A percentile compares a stretch with the other conserved stretches of the same genome.
phyloP scores from a whole-genome alignment of 116 monocot genomes.

The Papilionanthe hybrid region DNA sequence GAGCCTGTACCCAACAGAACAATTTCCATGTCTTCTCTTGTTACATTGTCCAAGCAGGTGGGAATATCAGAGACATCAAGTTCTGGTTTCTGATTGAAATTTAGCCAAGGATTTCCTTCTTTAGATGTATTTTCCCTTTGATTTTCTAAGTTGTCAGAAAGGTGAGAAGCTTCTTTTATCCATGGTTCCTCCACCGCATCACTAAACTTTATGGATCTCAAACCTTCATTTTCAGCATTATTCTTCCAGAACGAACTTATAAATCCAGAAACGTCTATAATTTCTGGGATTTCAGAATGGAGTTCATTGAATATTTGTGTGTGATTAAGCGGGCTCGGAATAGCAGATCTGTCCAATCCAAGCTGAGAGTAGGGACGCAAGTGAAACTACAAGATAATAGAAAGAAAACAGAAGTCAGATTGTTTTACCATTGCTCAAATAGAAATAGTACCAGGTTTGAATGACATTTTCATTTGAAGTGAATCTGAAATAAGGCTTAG shows the following conservation, averaged over 20 bases:
- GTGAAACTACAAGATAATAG: constrained; percentile 57
- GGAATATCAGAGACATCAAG: constrained; percentile 41
- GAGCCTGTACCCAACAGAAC: constrained; percentile 93
- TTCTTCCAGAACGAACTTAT: constrained; percentile 46
- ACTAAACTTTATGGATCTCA: constrained; percentile 9
- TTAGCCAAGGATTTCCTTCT: constrained; percentile 12
- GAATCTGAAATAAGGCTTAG: not conserved
- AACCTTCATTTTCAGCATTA: constrained; percentile 16
- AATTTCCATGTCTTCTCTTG: constrained; percentile 95
- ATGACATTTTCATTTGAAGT: not conserved
- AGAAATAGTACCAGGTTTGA: not conserved
- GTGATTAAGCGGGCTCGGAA: constrained; percentile 41
- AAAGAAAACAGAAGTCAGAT: constrained; percentile 3
- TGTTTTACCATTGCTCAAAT: not conserved
- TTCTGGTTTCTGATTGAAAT: constrained; percentile 12
- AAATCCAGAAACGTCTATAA: constrained; percentile 47
- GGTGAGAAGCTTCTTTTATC: constrained; percentile 32
- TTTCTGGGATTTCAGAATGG: constrained; percentile 81
- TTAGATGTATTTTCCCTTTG: constrained; percentile 15
- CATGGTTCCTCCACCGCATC: constrained; percentile 76
- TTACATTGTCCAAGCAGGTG: constrained; percentile 64
- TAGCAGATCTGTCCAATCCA: constrained; percentile 67
- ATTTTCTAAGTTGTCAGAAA: constrained; percentile 5
- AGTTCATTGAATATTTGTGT: constrained; percentile 60
- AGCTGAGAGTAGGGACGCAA: constrained; percentile 77